Conservation (phyloP, 176 grass and related monocot species). For the Eragrostis curvula region DNA sequence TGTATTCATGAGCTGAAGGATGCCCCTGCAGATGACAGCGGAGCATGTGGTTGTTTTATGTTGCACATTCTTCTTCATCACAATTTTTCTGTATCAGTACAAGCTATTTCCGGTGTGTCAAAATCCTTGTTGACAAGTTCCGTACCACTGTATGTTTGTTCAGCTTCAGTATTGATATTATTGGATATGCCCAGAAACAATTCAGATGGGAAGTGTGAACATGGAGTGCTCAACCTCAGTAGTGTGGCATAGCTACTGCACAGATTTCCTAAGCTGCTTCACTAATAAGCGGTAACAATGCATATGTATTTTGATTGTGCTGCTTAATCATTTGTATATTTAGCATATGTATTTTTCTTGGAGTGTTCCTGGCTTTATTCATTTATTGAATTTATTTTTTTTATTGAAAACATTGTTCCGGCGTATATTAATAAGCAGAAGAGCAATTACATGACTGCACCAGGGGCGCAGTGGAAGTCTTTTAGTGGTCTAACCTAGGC, state of each 20-base stretch:
- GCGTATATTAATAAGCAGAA: too few species aligned
- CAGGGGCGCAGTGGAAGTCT: too few species aligned
- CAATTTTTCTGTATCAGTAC: not conserved
- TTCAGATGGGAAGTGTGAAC: slow-evolving; percentile 5
- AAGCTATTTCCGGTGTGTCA: slow-evolving; percentile 37
- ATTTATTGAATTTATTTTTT: slow-evolving; percentile 24
- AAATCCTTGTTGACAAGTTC: slow-evolving; percentile 49
- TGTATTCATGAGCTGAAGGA: slow-evolving; percentile 29
- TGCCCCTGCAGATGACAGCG: slow-evolving; percentile 16
- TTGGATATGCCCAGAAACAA: not conserved
- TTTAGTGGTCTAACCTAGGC: too few species aligned
- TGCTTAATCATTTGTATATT: slow-evolving; percentile 4
- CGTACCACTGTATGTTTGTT: slow-evolving; percentile 34
- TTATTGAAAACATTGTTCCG: too few species aligned
- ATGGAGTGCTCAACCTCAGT: slow-evolving; percentile 27
- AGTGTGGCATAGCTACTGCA: slow-evolving; percentile 12
- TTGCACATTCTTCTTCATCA: not conserved
- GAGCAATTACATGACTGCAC: too few species aligned
- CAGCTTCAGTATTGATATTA: slow-evolving; percentile 11
- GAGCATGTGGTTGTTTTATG: slow-evolving; percentile 15
- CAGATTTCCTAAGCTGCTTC: not conserved
- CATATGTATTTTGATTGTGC: not conserved
- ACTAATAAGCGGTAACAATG: not conserved
- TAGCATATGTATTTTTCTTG: slow-evolving; percentile 14
- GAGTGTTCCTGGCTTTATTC: not conserved